Evolutionary conservation across 78 protist species (phyloP), one percentile per base, ranked within the genome.

Genomic region (Dictyostelium purpureum): DNA sequence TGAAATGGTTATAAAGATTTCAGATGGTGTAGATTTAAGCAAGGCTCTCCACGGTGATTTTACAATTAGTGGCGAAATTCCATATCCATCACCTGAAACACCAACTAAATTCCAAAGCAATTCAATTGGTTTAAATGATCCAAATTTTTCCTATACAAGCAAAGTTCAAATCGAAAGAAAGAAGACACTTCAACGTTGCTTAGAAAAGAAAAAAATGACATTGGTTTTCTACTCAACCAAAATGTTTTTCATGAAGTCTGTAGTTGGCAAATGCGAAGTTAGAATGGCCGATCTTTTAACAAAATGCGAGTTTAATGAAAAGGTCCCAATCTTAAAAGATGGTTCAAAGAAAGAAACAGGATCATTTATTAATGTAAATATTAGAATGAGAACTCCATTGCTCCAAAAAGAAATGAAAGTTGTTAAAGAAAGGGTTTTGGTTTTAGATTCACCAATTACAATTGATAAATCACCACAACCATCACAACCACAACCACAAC

Each of bases 21-120:
- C 76, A 6, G 59, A 85, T 16, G 35, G 24, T 57, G 74, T 59
- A 33, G 49, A 51, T 0, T 24, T 57, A 1, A 61, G 73, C 33
- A 33, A 56, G 5, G 16, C 51, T 40, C 47, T 79, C 2, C 16
- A 21, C 4, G 6, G 42, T 5, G 82, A 74, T 21, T 24, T 33
- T 14, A 71, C 65, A 11, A 73, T 73, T 12, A n/a, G 24, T 2
- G 59, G 42, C n/a, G 92, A 85, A 10, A 35, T 73, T 21, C 82
- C 92, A 38, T 85, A 85, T 61, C 92, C 92, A 9, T 83, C 90
- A 28, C 38, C 78, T 10, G 92, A 85, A 19, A 35, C 52, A 31
- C 75, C 82, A 2, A 45, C 37, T 6, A 85, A 73, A 57, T 59
- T 73, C 43, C 77, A 45, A 40, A 73, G 82, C 11, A 33, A 56